Base-by-base conservation (phyloP, 2,329 filamentous ascomycete species). In the Aspergillus pseudoterreus region DNA sequence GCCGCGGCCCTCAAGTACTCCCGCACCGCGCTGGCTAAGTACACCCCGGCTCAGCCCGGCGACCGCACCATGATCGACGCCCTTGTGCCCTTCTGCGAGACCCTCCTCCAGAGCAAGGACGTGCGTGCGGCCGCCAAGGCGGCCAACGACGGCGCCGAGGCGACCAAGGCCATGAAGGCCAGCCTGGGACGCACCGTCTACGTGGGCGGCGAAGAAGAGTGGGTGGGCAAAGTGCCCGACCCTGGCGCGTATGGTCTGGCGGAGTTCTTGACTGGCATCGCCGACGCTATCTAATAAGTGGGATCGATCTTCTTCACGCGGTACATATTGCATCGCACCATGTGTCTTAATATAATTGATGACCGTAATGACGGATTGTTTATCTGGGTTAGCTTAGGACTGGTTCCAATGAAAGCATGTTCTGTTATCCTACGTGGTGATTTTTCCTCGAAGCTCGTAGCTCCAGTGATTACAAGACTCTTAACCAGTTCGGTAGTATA, bases 51-150 rank as follows among this genome's bases (percentile, higher is more conserved):
- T 0, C 84, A 86, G 48, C 87, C 87, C 0, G 94, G 94, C 24
- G 94, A 99, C 68, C 82, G 94, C 46, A 99, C 94, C 0, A 75
- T 97, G 33, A 82, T 97, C 32, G 94, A 99, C 71, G 91, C 92
- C 1, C 77, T 99, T 45, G 82, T 88, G 56, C 94, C 94, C 1
- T 99, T 97, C 67, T 85, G 95, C 47, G 82, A 90, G 41, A 82
- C 80, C 3, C 79, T 97, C 2, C 78, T 73, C 6, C 71, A 80
- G 63, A 85, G 84, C 0, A 82, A 82, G 12, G 82, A 88, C 65
- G 69, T 94, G 17, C 80, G 82, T 58, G 78, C 84, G 66, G 92
- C 94, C 6, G 90, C 90, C 0, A 77, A 83, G 61, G 90, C 89
- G 2, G 86, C 91, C 0, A 81, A 82, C 57, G 78, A 84, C 43